Conservation (phyloP, 2,329 filamentous ascomycete species). For the Hymenoscyphus fraxineus region DNA sequence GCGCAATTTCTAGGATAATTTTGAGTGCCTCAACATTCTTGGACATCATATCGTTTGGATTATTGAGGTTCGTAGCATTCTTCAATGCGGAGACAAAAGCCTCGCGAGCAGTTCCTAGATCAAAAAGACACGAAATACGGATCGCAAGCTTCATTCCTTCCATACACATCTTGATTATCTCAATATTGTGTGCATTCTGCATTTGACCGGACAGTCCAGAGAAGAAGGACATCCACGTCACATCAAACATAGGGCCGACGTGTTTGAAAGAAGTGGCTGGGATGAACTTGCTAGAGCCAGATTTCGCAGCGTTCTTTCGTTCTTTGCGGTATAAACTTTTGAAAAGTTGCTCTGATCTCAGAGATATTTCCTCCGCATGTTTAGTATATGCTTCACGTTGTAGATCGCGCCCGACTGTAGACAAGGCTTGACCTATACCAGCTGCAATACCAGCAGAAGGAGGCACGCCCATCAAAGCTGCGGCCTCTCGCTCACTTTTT, state of each 20-base stretch:
- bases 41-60: slow-evolving; percentile 87
- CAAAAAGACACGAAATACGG: slow-evolving; percentile 88
- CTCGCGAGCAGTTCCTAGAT: slow-evolving; percentile 86
- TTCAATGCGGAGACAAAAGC: slow-evolving; percentile 92
- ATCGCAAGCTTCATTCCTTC: slow-evolving; percentile 95
- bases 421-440: slow-evolving; percentile 81
- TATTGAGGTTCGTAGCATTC: slow-evolving; percentile 93
- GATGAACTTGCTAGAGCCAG: slow-evolving; percentile 71
- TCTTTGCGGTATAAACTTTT: slow-evolving; percentile 90
- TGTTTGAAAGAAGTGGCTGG: slow-evolving; percentile 91
- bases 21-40: slow-evolving; percentile 97
- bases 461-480: slow-evolving; percentile 62
- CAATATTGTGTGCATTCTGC: slow-evolving; percentile 88
- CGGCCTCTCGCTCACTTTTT: slow-evolving; percentile 84
- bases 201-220: slow-evolving; percentile 90
- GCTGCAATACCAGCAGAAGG: slow-evolving; percentile 67
- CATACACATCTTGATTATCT: slow-evolving; percentile 87
- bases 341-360: slow-evolving; percentile 77
- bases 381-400: slow-evolving; percentile 91
- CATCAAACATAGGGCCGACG: slow-evolving; percentile 96
- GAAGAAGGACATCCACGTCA: slow-evolving; percentile 98
- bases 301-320: slow-evolving; percentile 69
- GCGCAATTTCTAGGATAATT: slow-evolving; percentile 83
- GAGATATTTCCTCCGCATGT: slow-evolving; percentile 86
- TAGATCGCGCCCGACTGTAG: slow-evolving; percentile 85